Evolutionary conservation across 805 yeast genomes (phyloP).

Genomic region (Saccharomycopsis lassenensis): DNA sequence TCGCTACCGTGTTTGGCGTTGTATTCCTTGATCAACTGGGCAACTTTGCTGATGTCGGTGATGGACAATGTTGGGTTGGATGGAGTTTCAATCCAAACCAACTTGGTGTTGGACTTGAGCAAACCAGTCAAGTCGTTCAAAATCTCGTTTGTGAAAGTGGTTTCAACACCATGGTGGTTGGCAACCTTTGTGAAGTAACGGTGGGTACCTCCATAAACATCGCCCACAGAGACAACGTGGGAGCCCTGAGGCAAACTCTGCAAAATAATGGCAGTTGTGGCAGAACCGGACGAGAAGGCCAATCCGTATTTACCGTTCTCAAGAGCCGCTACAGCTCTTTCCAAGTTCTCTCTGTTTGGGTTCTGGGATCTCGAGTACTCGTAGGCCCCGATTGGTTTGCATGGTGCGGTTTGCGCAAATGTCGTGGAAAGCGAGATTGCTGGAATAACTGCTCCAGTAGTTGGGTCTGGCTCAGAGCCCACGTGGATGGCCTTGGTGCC

Average conservation of each 20-base stretch:
- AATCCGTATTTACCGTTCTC: conserved; percentile 68
- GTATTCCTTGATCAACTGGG: conserved; percentile 35
- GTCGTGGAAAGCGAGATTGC: conserved; percentile 80
- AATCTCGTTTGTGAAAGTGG: conserved; percentile 57
- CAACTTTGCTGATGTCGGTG: conserved; percentile 61
- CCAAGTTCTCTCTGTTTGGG: conserved; percentile 79
- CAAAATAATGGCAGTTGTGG: conserved; percentile 66
- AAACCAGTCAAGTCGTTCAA: conserved; percentile 44
- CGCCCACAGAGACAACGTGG: conserved; percentile 71
- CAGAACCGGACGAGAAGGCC: conserved; percentile 80
- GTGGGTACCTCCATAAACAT: conserved; percentile 88
- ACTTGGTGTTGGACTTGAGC: conserved; percentile 50
- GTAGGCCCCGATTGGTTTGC: conserved; percentile 64
- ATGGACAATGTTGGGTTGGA: conserved; percentile 78
- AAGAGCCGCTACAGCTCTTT: conserved; percentile 65
- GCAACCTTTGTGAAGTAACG: conserved; percentile 85
- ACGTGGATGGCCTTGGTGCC: conserved; percentile 81
- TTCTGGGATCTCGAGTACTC: conserved; percentile 81
- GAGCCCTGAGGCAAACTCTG: conserved; percentile 64
- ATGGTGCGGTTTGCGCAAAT: conserved; percentile 70
- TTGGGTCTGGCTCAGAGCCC: conserved; percentile 59
- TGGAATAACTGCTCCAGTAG: conserved; percentile 80
- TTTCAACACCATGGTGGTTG: conserved; percentile 60
- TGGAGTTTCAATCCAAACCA: conserved; percentile 86
- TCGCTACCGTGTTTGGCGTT: conserved; percentile 32